A percentile compares a stretch with the other conserved stretches of the same genome.
These are phyloP conservation scores for Ascochyta rabiei DNA, from an alignment of 2,329 filamentous ascomycete species.

Conservation along the genomic window DNA sequence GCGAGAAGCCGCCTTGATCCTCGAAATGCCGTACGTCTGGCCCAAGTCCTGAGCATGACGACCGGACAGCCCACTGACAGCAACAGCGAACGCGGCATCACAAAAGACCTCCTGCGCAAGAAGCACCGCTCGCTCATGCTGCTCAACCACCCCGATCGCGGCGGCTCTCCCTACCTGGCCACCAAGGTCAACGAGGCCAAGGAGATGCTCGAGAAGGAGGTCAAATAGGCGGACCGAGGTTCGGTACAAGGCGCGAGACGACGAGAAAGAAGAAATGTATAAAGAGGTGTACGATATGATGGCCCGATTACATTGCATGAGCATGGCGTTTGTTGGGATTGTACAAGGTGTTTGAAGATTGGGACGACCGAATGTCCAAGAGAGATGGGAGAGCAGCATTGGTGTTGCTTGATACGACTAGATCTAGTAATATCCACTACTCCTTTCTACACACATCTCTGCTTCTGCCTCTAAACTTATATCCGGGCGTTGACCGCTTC, in stretches of 20 bases:
- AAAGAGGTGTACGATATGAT: slow-evolving; percentile 33
- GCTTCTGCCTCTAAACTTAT: not conserved
- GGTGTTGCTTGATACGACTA: not conserved
- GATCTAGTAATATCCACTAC: not conserved
- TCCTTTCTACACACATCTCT: not conserved
- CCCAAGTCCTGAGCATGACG: not conserved
- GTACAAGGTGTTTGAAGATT: not conserved
- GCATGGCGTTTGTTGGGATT: slow-evolving; percentile 28
- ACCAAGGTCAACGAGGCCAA: slow-evolving; percentile 99
- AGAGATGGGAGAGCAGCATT: not conserved
- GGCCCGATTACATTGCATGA: slow-evolving; percentile 26
- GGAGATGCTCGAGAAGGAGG: slow-evolving; percentile 83
- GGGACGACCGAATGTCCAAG: not conserved
- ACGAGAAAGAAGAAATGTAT: slow-evolving; percentile 12
- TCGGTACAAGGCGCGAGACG: not conserved
- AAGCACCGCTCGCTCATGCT: slow-evolving; percentile 96
- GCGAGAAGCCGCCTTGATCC: slow-evolving; percentile 86
- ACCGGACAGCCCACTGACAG: slow-evolving; percentile 3
- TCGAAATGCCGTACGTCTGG: slow-evolving; percentile 80
- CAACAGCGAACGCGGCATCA: slow-evolving; percentile 79
- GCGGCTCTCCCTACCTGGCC: slow-evolving; percentile 92
- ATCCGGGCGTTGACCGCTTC: no score
- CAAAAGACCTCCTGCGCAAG: slow-evolving; percentile 93
- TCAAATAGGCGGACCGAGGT: slow-evolving; percentile 27
- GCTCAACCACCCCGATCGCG: slow-evolving; percentile 95